Base-by-base conservation (phyloP, 768 basidiomycete genomes). In the Suillus ampliporus region DNA sequence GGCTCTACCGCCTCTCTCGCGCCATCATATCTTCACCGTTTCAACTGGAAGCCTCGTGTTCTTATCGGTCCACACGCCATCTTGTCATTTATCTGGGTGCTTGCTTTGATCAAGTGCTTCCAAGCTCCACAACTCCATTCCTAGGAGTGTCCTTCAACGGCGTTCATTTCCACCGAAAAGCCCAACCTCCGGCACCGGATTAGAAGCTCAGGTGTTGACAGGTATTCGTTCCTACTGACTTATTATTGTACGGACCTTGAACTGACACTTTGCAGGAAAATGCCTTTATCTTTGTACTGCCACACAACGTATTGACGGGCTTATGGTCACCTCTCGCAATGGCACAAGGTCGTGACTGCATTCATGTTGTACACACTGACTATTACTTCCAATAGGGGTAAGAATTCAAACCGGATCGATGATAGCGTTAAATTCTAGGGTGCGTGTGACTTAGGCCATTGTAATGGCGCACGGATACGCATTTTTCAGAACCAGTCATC, bases 361-460 rank as follows among this genome's bases (percentile, higher is more conserved):
- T 38, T 9, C 37, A 38, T 15, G 15, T 19, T 38, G 37, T 26
- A 23, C 9, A 35, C 34, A 34, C 17, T 6, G 5, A 34, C 50
- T n/a, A 51, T n/a, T 19, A 56, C 23, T 56, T 56, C 54, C 37
- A 23, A 19, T 26, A 40, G 35, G 37, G 54, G 37, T 56, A 56
- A 40, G 23, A 19, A 19, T 56, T 40, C 37, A 23, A 56, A 38
- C 37, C 13, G 14, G 11, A 7, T 37, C n/a, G 35, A 54, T 37
- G 26, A 40, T 23, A 11, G 11, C 17, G 11, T 56, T 40, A 38
- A 40, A 11, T 11, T 26, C 37, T 51, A 51, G 50, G 17, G n/a
- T 34, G 51, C 34, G 54, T 56, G 54, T 40, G 54, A 56, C 53
- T 13, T 54, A 9, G 21, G 37, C 21, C 53, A 37, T 19, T 23